phyloP scores from a whole-genome alignment of 495 filamentous ascomycete species.

The Monascus purpureus region DNA sequence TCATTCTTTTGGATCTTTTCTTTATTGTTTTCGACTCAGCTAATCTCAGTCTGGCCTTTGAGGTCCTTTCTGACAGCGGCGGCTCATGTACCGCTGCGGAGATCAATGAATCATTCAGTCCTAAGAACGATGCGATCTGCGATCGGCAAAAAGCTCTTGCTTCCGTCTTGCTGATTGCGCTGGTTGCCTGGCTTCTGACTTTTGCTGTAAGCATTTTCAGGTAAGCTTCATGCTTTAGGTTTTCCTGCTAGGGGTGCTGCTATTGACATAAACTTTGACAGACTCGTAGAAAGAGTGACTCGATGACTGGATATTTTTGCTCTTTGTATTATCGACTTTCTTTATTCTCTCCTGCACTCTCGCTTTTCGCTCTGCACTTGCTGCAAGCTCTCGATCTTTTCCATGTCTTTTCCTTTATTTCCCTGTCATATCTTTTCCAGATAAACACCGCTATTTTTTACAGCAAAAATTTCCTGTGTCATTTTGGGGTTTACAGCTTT shows the following conservation, averaged over 20 bases:
- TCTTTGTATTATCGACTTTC: too few species aligned
- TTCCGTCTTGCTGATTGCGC: slow-evolving; percentile 65
- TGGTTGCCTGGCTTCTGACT: slow-evolving; percentile 80
- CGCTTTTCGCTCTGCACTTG: not conserved
- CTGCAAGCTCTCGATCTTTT: not conserved
- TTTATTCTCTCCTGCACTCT: too few species aligned
- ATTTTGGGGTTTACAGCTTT: too few species aligned
- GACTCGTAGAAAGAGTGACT: slow-evolving; percentile 58
- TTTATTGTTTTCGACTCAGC: slow-evolving; percentile 95
- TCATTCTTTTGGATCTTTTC: slow-evolving; percentile 81
- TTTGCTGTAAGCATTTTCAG: slow-evolving; percentile 82
- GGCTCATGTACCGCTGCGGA: slow-evolving; percentile 40
- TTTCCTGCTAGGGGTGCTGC: slow-evolving; percentile 1
- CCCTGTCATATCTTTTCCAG: not conserved
- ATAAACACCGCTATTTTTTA: not conserved
- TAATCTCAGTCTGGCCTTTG: slow-evolving; percentile 81
- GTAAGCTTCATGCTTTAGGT: slow-evolving; percentile 18
- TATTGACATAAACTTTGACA: slow-evolving; percentile 11
- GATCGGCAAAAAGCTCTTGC: slow-evolving; percentile 62
- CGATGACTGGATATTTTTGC: slow-evolving; percentile 7
- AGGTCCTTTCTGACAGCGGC: slow-evolving; percentile 58
- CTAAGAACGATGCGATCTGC: slow-evolving; percentile 42
- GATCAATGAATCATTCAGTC: slow-evolving; percentile 21
- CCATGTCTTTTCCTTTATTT: not conserved
- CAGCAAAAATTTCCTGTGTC: not conserved